A percentile compares a stretch with the other conserved stretches of the same genome.
Conservation (phyloP, 2,329 filamentous ascomycete genomes). For the Hypoxylon sp. region DNA sequence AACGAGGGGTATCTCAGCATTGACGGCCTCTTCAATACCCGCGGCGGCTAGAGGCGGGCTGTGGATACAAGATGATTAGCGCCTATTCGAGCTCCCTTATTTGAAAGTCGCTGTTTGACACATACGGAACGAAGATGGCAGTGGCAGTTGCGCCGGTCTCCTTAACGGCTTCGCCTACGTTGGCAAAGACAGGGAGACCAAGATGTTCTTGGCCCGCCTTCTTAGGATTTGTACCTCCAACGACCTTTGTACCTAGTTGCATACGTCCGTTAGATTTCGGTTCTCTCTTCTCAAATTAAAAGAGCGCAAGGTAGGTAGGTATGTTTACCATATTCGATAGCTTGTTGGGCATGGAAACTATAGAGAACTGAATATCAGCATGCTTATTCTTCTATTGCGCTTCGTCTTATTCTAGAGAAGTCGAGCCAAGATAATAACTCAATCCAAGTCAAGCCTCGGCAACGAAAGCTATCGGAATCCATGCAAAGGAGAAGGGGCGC, state of each 20-base stretch:
- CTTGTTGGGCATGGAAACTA: conserved; percentile 97
- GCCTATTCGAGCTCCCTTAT: not conserved
- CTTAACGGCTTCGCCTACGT: conserved; percentile 87
- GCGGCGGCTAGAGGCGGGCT: conserved; percentile 90
- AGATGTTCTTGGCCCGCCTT: conserved; percentile 94
- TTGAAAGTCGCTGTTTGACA: not conserved
- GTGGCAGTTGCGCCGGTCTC: conserved; percentile 90
- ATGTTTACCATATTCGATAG: conserved; percentile 91
- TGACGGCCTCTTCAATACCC: conserved; percentile 96
- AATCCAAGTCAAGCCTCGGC: not conserved
- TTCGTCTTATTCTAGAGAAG: too few relatives aligned
- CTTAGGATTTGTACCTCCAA: conserved; percentile 98
- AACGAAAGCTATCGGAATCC: not conserved
- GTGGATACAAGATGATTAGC: conserved; percentile 35
- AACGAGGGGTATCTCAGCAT: conserved; percentile 90
- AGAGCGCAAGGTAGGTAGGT: conserved; percentile 19
- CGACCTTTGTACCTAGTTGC: conserved; percentile 85
- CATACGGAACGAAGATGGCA: conserved; percentile 94
- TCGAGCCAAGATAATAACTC: conserved; percentile 10
- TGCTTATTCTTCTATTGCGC: too few relatives aligned
- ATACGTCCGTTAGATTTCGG: conserved; percentile 44
- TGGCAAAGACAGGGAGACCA: conserved; percentile 90
- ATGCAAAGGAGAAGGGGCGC: conserved; percentile 42
- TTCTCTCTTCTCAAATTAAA: conserved; percentile 4
- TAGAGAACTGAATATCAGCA: conserved; percentile 45